Evolutionary conservation across 2,329 filamentous ascomycete species (phyloP), one percentile per base, ranked within the genome.

Genomic region (Fusarium phyllophilum): DNA sequence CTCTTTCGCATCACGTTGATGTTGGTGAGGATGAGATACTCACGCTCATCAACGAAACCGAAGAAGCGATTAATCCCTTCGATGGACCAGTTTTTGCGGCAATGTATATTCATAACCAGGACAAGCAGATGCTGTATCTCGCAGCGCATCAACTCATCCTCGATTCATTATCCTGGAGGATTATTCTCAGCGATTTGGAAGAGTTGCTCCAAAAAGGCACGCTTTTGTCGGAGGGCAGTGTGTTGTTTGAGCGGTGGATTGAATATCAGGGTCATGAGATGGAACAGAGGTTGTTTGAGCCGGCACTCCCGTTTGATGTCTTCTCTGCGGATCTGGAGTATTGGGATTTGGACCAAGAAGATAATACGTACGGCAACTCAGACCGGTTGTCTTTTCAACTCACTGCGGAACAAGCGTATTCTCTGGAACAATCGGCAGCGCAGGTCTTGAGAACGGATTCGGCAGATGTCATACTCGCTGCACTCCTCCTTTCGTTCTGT

Each of bases 401-500:
- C 7, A 80, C 81, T 22, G 72, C 83, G 0, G 85, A 86, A 15
- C 73, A 85, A 14, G 85, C 85, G 3, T 79, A 82, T 0, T 80
- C 84, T 12, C 80, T 89, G 0, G 83, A 85, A 49, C 83, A 78
- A 9, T 80, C 80, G 1, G 84, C 84, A 77, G 84, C 86, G 57
- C 79, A 82, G 15, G 84, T 85, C 5, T 83, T 90, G 68, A 83
- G 84, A 55, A 89, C 87, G 0, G 87, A 90, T 48, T 80, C 85
- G 0, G 84, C 86, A 13, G 88, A 90, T 70, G 83, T 90, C 6
- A 86, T 89, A 71, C 78, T 90, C 10, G 84, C 89, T 5, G 85
- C 87, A 0, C 80, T 90, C 10, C 77, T 89, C 8, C 84, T 89
- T 12, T 89, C 89, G 0, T 91, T 91, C 77, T 82, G 84, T 5